A percentile compares a stretch with the other conserved stretches of the same genome.
These are phyloP conservation scores for Aspergillus texensis DNA, from an alignment of 2,329 filamentous ascomycete genomes.

Conservation along the genomic window DNA sequence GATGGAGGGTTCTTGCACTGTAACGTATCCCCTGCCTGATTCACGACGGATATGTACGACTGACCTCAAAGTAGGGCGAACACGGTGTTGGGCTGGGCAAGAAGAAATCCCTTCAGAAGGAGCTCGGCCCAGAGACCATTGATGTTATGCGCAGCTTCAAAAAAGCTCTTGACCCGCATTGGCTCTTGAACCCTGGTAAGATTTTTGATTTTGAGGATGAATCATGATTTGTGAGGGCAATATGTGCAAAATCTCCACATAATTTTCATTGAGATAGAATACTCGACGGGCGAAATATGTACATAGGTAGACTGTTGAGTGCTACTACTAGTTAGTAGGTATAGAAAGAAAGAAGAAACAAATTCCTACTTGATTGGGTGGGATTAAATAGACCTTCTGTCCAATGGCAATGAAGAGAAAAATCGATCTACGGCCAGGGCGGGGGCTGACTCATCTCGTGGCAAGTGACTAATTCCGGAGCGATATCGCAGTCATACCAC, in stretches of 20 bases:
- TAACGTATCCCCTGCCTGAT: slow-evolving; percentile 26
- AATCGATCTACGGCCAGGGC: background rate
- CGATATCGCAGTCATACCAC: slow-evolving; percentile 38
- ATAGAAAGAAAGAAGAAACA: background rate
- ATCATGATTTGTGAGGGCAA: background rate
- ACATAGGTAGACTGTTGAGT: background rate
- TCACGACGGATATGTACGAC: background rate
- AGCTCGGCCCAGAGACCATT: slow-evolving; percentile 79
- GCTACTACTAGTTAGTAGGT: background rate
- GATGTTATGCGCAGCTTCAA: slow-evolving; percentile 86
- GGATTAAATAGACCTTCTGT: background rate
- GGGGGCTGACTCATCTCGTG: slow-evolving; percentile 30
- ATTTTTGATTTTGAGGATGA: slow-evolving; percentile 68
- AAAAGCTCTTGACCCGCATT: slow-evolving; percentile 76
- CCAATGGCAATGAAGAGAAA: slow-evolving; percentile 11
- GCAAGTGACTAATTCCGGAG: slow-evolving; percentile 21
- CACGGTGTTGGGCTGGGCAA: slow-evolving; percentile 86
- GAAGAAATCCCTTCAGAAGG: slow-evolving; percentile 75
- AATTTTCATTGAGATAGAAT: background rate
- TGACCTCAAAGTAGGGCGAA: slow-evolving; percentile 59
- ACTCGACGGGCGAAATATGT: background rate
- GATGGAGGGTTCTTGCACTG: slow-evolving; percentile 90
- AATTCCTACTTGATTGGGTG: background rate
- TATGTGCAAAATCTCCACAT: no score
- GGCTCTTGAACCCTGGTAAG: slow-evolving; percentile 91